These are phyloP conservation scores for Vigna reflexopilosa DNA, from an alignment of 306 rosid species.

Conservation along the genomic window DNA sequence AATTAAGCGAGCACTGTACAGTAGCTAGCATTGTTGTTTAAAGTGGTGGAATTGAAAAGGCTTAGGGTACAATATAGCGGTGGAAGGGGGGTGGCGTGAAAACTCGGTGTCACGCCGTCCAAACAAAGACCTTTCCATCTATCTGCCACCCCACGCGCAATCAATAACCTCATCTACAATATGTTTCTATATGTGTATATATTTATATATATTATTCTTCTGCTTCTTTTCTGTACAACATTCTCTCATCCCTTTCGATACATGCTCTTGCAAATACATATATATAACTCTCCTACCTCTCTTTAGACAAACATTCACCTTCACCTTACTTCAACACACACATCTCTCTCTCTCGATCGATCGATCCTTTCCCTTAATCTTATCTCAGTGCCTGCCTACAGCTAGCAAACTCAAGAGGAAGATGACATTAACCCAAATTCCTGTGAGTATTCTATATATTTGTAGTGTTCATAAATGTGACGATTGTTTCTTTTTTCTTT, in stretches of 20 bases:
- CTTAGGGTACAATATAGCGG: slow-evolving; percentile 62
- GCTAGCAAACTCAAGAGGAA: slow-evolving; percentile 34
- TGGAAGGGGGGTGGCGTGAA: slow-evolving; percentile 86
- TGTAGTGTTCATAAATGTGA: not conserved
- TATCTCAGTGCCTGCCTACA: not conserved
- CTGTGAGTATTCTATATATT: slow-evolving; percentile 53
- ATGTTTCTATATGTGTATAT: slow-evolving; percentile 34
- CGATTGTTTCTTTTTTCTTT: not conserved
- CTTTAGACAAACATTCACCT: slow-evolving; percentile 44
- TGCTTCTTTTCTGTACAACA: slow-evolving; percentile 54
- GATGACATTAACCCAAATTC: slow-evolving; percentile 49
- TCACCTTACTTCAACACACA: slow-evolving; percentile 31
- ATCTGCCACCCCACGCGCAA: slow-evolving; percentile 99
- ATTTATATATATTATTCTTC: slow-evolving; percentile 49
- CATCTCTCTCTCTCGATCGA: not conserved
- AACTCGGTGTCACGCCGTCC: slow-evolving; percentile 93
- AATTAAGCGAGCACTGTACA: not conserved
- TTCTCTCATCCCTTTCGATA: slow-evolving; percentile 35
- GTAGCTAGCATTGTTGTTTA: slow-evolving; percentile 25
- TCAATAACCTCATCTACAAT: slow-evolving; percentile 56
- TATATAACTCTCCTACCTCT: slow-evolving; percentile 30
- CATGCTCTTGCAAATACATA: slow-evolving; percentile 33
- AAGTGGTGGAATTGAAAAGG: slow-evolving; percentile 43
- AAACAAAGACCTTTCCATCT: slow-evolving; percentile 65
- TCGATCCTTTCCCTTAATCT: slow-evolving; percentile 11